These are phyloP conservation scores for Galerina marginata DNA, from an alignment of 768 basidiomycete genomes.

Conservation along the genomic window DNA sequence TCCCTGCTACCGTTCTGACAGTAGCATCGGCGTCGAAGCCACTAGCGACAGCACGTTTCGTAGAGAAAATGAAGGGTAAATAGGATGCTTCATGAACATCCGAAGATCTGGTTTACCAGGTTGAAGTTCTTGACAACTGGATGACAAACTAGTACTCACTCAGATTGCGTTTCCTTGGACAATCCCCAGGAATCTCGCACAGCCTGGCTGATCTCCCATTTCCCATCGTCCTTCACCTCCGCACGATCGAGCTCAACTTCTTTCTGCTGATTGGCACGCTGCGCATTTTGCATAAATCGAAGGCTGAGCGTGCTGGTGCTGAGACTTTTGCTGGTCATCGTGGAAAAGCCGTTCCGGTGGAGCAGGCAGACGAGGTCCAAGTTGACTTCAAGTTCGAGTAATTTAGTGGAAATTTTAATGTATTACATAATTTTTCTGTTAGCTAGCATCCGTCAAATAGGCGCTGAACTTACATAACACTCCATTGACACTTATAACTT, in stretches of 20 bases:
- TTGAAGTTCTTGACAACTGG: not conserved
- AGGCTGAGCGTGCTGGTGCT: slow-evolving; percentile 70
- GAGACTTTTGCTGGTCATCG: slow-evolving; percentile 48
- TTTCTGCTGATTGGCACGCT: slow-evolving; percentile 55
- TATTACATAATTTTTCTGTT: too few species aligned
- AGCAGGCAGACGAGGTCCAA: not conserved
- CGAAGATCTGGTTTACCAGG: slow-evolving; percentile 22
- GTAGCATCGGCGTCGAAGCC: slow-evolving; percentile 5
- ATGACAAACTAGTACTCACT: slow-evolving; percentile 7
- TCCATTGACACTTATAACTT: too few species aligned
- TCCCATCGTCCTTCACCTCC: slow-evolving; percentile 62
- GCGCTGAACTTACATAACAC: too few species aligned
- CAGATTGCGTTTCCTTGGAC: slow-evolving; percentile 14
- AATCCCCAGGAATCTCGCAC: slow-evolving; percentile 59
- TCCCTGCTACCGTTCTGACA: slow-evolving; percentile 36
- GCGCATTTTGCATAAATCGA: slow-evolving; percentile 77
- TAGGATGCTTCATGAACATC: slow-evolving; percentile 67
- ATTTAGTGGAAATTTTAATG: not conserved
- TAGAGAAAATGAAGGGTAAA: slow-evolving; percentile 65
- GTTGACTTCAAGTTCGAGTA: not conserved
- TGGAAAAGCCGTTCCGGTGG: not conserved
- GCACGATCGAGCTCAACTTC: slow-evolving; percentile 57
- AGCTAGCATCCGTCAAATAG: too few species aligned
- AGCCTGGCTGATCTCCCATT: slow-evolving; percentile 66
- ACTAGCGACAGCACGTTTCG: slow-evolving; percentile 9